Percentiles rank a stretch among this genome's conserved stretches.
Evolutionary conservation across 2,329 filamentous ascomycete species (phyloP).

Genomic region (Aureobasidium musti): DNA sequence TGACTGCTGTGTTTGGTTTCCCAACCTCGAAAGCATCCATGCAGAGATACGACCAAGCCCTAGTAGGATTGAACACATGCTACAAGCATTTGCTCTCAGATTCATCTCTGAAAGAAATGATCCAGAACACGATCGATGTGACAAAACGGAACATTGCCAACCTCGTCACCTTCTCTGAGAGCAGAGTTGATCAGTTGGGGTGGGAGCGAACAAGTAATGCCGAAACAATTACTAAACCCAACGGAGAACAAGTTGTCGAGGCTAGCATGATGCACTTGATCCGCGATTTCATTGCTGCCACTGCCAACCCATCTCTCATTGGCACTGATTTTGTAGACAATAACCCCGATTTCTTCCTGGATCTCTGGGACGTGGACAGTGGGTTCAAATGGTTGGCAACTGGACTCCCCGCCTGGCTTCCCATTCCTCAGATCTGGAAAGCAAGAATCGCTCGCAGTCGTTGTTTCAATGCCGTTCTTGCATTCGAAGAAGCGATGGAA

Average conservation of each 20-base stretch:
- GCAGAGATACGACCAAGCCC: conserved; percentile 42
- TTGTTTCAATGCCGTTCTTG: conserved; percentile 35
- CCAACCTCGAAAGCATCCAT: conserved; percentile 39
- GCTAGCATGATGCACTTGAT: conserved; percentile 56
- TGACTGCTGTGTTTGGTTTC: conserved; percentile 48
- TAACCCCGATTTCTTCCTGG: conserved; percentile 55
- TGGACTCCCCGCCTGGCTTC: conserved; percentile 59
- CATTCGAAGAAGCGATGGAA: conserved; percentile 41
- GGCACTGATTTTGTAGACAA: conserved; percentile 55
- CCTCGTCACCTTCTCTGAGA: conserved; percentile 61
- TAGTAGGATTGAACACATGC: conserved; percentile 41
- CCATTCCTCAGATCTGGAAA: conserved; percentile 53
- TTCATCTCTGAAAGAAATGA: conserved; percentile 48
- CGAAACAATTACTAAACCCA: conserved; percentile 45
- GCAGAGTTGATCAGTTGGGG: conserved; percentile 60
- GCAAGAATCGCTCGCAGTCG: conserved; percentile 48
- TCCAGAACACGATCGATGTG: conserved; percentile 43
- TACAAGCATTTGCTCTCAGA: conserved; percentile 52
- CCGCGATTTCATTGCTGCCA: conserved; percentile 59
- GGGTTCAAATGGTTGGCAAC: conserved; percentile 57
- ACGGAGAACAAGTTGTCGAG: conserved; percentile 53
- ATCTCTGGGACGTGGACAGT: conserved; percentile 58
- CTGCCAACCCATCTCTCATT: conserved; percentile 54
- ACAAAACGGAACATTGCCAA: conserved; percentile 54
- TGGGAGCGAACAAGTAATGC: conserved; percentile 62